Conservation (phyloP, 139 green algal genomes). For the Chlorella sp. region DNA sequence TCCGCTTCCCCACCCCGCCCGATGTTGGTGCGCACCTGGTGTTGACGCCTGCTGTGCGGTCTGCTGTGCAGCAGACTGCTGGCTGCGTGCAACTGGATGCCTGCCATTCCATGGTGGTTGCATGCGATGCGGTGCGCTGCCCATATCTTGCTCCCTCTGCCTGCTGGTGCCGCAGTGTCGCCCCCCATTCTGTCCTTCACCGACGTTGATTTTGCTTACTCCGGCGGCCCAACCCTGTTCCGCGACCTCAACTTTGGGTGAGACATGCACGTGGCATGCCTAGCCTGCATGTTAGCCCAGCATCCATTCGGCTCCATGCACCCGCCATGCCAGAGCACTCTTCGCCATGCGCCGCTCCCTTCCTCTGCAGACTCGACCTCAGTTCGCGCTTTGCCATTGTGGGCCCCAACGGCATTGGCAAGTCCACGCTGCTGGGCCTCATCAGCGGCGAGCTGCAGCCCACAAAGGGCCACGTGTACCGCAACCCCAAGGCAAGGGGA, state of each 20-base stretch:
- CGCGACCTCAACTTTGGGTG: conserved; percentile 60
- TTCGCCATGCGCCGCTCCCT: background rate
- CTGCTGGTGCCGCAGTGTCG: background rate
- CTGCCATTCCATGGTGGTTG: background rate
- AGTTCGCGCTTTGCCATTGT: conserved; percentile 80
- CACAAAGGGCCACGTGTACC: conserved; percentile 85
- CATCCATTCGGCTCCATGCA: no score
- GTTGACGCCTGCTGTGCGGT: background rate
- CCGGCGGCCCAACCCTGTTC: conserved; percentile 56
- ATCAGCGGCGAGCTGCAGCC: conserved; percentile 84
- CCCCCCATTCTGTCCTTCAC: conserved; percentile 40
- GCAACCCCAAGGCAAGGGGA: conserved; percentile 61
- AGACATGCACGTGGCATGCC: background rate
- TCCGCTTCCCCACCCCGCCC: conserved; percentile 70
- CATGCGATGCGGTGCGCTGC: background rate
- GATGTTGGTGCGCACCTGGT: conserved; percentile 18
- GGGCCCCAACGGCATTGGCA: conserved; percentile 76
- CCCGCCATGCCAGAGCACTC: background rate
- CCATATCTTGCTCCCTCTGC: background rate
- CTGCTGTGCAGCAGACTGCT: background rate
- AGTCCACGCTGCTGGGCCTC: conserved; percentile 85
- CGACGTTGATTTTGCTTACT: conserved; percentile 45
- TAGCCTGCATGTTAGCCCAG: no score
- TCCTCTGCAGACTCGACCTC: conserved; percentile 52
- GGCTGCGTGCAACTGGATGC: no score